Percentiles rank a stretch among this genome's conserved stretches.
phyloP scores from a whole-genome alignment of 768 basidiomycete species.

The Rickenella mellea region DNA sequence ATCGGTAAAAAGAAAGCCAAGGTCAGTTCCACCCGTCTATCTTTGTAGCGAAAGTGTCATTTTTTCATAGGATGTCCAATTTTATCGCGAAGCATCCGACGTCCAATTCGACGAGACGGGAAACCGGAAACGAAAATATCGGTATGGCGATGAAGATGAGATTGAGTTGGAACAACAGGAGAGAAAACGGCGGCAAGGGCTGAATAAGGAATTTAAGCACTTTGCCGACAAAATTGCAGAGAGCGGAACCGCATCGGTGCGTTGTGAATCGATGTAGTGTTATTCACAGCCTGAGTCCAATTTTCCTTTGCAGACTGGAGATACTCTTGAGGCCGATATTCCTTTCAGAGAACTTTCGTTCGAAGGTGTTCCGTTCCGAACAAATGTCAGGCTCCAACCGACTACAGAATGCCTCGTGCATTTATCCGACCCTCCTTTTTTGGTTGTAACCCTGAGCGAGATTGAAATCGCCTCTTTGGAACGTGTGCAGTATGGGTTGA shows the following conservation, averaged over 20 bases:
- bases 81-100: conserved; percentile 95
- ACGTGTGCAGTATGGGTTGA: conserved; percentile 91
- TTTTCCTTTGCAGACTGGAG: conserved; percentile 45
- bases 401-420: conserved; percentile 96
- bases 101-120: conserved; percentile 98
- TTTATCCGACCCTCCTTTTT: conserved; percentile 90
- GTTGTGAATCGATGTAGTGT: conserved; percentile 18
- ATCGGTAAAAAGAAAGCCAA: conserved; percentile 98
- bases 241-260: conserved; percentile 65
- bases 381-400: conserved; percentile 89
- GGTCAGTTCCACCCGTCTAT: conserved; percentile 32
- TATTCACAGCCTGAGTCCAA: not conserved
- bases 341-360: conserved; percentile 97
- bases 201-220: conserved; percentile 90
- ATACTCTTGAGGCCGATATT: conserved; percentile 86
- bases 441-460: conserved; percentile 88
- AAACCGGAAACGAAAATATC: conserved; percentile 93
- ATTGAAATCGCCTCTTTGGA: conserved; percentile 97
- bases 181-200: conserved; percentile 73
- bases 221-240: conserved; percentile 92
- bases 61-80: conserved; percentile 77
- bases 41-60: conserved; percentile 3
- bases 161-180: conserved; percentile 99
- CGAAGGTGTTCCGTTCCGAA: conserved; percentile 92
- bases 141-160: conserved; percentile 98